A percentile compares a stretch with the other conserved stretches of the same genome.
Conservation (phyloP, 1,284 basidiomycete species). For the Leccinum cinnamomeum region DNA sequence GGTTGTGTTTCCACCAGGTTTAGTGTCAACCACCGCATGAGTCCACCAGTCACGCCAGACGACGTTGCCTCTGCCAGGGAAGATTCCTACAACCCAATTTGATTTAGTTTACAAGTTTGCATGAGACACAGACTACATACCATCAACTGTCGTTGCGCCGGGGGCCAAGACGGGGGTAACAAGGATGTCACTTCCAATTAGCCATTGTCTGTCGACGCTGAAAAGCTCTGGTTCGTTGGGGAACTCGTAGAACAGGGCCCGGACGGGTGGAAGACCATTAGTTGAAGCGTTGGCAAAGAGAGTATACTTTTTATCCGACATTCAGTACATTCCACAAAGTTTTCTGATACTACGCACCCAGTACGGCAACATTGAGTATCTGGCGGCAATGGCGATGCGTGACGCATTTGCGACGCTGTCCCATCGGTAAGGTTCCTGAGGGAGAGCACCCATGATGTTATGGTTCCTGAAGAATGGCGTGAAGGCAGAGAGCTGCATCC, state of each 20-base stretch:
- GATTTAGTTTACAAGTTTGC: background rate
- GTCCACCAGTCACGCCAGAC: slow-evolving; percentile 80
- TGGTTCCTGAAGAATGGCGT: slow-evolving; percentile 75
- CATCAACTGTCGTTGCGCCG: slow-evolving; percentile 50
- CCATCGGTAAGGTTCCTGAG: slow-evolving; percentile 78
- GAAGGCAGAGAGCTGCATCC: slow-evolving; percentile 80
- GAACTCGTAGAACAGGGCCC: slow-evolving; percentile 78
- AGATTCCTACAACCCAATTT: slow-evolving; percentile 43
- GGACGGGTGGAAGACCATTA: slow-evolving; percentile 64
- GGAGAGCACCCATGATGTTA: slow-evolving; percentile 56
- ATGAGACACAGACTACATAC: slow-evolving; percentile 19
- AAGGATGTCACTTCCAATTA: slow-evolving; percentile 67
- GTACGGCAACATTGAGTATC: slow-evolving; percentile 72
- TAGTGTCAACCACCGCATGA: slow-evolving; percentile 48
- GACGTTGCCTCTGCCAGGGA: slow-evolving; percentile 60
- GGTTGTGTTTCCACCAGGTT: slow-evolving; percentile 38
- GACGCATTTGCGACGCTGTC: slow-evolving; percentile 73
- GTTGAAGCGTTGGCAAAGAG: slow-evolving; percentile 70
- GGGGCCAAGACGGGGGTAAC: slow-evolving; percentile 73
- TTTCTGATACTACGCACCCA: slow-evolving; percentile 52
- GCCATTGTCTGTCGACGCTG: slow-evolving; percentile 64
- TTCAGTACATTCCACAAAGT: slow-evolving; percentile 25
- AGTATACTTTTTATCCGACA: slow-evolving; percentile 50
- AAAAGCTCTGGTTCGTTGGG: slow-evolving; percentile 67
- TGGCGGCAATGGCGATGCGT: slow-evolving; percentile 62